Percentiles rank a stretch among this genome's conserved stretches.
Evolutionary conservation across 2,329 filamentous ascomycete genomes (phyloP).

Genomic region (Harringtonia aguacate): DNA sequence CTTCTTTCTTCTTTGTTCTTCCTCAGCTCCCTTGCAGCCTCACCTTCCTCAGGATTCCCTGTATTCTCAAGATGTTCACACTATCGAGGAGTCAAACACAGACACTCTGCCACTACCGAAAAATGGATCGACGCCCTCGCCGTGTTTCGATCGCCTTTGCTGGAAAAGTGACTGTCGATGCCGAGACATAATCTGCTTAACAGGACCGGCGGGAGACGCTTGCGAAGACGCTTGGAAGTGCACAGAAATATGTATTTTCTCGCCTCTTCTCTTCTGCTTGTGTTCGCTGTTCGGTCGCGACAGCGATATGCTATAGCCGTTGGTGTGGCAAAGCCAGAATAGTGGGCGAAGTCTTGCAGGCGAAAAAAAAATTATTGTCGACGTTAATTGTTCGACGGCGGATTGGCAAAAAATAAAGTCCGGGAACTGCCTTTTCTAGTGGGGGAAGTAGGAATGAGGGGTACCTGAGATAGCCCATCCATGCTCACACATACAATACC

Average conservation of each 20-base stretch:
- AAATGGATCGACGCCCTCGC: neutral
- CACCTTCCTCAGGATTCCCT: neutral
- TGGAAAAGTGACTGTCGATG: constrained; percentile 2
- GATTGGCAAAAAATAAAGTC: constrained; percentile 10
- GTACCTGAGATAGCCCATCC: too few relatives aligned
- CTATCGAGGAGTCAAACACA: neutral
- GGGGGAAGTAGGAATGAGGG: constrained; percentile 2
- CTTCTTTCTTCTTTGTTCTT: neutral
- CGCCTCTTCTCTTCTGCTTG: too few relatives aligned
- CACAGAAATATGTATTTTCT: neutral
- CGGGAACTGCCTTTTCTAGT: neutral
- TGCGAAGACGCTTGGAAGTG: neutral
- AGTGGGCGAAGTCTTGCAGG: too few relatives aligned
- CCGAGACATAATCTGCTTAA: constrained; percentile 8
- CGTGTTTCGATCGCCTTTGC: constrained; percentile 6
- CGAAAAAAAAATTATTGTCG: neutral
- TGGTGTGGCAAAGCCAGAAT: too few relatives aligned
- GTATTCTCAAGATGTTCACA: neutral
- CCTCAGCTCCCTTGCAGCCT: neutral
- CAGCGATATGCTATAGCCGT: too few relatives aligned
- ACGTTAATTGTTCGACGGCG: neutral
- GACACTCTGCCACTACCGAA: neutral
- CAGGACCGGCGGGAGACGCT: neutral
- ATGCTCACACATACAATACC: neutral
- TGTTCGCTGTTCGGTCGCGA: too few relatives aligned